Conservation (phyloP, 1,284 basidiomycete species). For the Leucoagaricus sp. region DNA sequence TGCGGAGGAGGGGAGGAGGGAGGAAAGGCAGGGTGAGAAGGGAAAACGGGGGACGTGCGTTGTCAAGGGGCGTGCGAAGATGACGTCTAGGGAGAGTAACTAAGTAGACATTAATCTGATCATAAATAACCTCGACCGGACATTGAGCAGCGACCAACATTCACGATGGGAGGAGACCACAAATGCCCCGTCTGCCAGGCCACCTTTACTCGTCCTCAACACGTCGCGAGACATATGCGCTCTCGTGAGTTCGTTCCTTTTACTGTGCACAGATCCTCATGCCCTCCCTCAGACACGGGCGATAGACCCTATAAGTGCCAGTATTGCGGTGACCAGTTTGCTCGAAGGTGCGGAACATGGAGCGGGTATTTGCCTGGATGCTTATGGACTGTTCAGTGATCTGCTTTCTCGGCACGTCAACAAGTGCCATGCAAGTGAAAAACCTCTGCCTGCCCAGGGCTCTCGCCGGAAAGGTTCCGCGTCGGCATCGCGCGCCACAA, state of each 20-base stretch:
- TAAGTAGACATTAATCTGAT: conserved; percentile 15
- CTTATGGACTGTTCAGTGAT: conserved; percentile 51
- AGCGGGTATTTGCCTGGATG: conserved; percentile 7
- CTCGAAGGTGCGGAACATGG: conserved; percentile 64
- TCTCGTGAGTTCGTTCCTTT: conserved; percentile 77
- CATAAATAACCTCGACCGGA: conserved; percentile 16
- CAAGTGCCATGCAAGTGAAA: conserved; percentile 84
- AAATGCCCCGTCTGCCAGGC: conserved; percentile 83
- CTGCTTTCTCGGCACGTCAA: conserved; percentile 87
- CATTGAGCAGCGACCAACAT: conserved; percentile 7
- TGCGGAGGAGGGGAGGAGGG: not conserved
- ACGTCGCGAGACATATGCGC: conserved; percentile 89
- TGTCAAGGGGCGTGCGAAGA: conserved; percentile 18
- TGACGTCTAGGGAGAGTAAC: conserved; percentile 18
- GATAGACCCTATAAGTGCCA: conserved; percentile 91
- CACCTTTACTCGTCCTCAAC: conserved; percentile 87
- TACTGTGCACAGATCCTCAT: not conserved
- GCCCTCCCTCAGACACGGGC: conserved; percentile 70
- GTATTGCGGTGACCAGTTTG: conserved; percentile 88
- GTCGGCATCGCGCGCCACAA: conserved; percentile 68
- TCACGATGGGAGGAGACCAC: conserved; percentile 66
- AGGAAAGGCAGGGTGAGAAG: not conserved
- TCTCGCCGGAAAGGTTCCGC: conserved; percentile 55
- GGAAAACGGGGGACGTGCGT: conserved; percentile 2
- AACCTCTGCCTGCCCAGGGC: conserved; percentile 47